Evolutionary conservation across 164 flowering plant genomes (phyloP), one percentile per base, ranked within the genome.

Genomic region (Tetracentron sinense): DNA sequence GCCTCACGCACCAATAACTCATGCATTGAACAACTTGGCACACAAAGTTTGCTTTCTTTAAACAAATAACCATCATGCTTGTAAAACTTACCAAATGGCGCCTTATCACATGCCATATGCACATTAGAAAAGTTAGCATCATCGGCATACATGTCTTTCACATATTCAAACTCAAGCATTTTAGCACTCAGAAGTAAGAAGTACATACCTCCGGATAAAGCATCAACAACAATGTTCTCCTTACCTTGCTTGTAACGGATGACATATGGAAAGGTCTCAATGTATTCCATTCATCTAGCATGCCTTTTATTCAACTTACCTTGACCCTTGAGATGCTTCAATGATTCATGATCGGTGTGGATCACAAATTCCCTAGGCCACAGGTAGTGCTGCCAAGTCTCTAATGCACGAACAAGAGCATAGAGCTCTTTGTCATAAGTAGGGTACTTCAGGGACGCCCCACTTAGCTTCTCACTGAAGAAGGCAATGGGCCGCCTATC

Each of bases 221-320:
- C 58, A 54, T 54, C 58, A 14, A 28, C 27, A 22, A 52, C 55
- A 4, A 52, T 12, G 16, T 52, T 52, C 55, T 52, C 55, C 55
- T 52, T 52, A 46, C 49, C 49, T 46, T 46, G 49, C 49, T 46
- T 46, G 49, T 46, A 46, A 11, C 20, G 2, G 49, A 46, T 46
- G 49, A 46, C 49, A 46, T 46, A 46, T 2, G 49, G 49, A 17
- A 46, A 46, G 15, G 49, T 12, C 20, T 46, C 49, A 46, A 46
- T 46, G 49, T 11, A 46, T 17, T 46, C 20, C 20, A 46, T 11
- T 20, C 49, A 46, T 46, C 20, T 17, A 2, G 49, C 49, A 46
- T 46, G 49, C 20, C 49, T 46, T 16, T 46, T 46, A 17, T 46
- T 46, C 20, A 46, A 16, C 20, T 16, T 46, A 11, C 49, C 49